Evolutionary conservation across 2,329 filamentous ascomycete species (phyloP), one percentile per base, ranked within the genome.

Genomic region (Pseudogymnoascus sp.): DNA sequence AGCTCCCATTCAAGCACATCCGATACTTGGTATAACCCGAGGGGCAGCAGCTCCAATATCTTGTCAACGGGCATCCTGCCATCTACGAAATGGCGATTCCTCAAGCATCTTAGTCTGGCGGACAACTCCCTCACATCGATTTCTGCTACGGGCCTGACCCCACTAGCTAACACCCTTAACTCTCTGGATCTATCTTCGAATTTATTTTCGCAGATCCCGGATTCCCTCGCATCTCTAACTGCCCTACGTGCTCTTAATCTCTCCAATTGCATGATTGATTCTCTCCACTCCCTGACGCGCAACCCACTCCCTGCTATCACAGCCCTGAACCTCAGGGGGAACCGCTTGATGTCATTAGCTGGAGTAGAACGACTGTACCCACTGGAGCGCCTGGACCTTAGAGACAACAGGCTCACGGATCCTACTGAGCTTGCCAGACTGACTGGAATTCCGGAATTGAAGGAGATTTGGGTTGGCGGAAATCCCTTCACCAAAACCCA

Each of bases 201-300:
- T 72, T 85, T 96, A 33, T 96, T 99, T 74, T 87, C 86, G n/a
- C 90, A 97, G 74, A 89, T 97, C 62, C 95, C 95, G 0, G 95
- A 97, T 74, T 95, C 90, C 70, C 79, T 99, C 64, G 89, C 93
- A 11, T 90, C 86, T 8, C 80, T 99, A 64, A 92, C 91, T 19
- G 88, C 91, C 29, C 82, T 99, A n/a, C 87, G 93, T 67, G 93
- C 95, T 24, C 79, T 99, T 62, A 97, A 99, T 71, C 81, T 99
- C 26, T 96, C 93, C 3, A 90, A 96, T 71, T 97, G 93, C 81
- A 97, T 97, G 93, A 97, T 99, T 67, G 90, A 93, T 69, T 95
- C 92, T 14, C 81, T 99, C 63, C 90, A 96, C 70, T 96, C 93
- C 1, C 80, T 99, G 44, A 87, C 87, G 1, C 86, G 89, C 67